Conservation (phyloP, 306 rosid species). For the Comarum palustre region DNA sequence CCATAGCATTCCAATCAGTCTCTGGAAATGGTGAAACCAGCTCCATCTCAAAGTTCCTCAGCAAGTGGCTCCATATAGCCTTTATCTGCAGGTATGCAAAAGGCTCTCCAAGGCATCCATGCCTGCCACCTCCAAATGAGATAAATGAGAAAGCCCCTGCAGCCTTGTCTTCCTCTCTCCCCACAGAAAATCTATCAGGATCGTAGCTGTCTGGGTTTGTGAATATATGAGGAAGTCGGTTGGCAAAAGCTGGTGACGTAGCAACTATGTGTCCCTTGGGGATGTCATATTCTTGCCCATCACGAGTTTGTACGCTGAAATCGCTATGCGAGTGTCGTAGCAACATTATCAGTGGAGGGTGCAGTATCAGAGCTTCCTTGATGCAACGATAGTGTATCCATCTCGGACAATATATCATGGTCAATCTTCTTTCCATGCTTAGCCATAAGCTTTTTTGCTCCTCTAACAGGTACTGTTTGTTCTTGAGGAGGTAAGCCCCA, state of each 20-base stretch:
- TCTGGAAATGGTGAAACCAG: slow-evolving; percentile 85
- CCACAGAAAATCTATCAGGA: slow-evolving; percentile 68
- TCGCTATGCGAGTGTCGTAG: slow-evolving; percentile 81
- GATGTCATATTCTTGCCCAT: slow-evolving; percentile 77
- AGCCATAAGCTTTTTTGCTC: slow-evolving; percentile 67
- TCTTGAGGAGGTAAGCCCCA: slow-evolving; percentile 74
- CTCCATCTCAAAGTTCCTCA: slow-evolving; percentile 91
- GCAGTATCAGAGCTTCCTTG: slow-evolving; percentile 95
- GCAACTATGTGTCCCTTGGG: slow-evolving; percentile 96
- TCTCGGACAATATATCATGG: slow-evolving; percentile 90
- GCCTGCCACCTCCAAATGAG: slow-evolving; percentile 95
- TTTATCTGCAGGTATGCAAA: slow-evolving; percentile 93
- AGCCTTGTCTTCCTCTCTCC: slow-evolving; percentile 91
- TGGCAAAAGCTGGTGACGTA: slow-evolving; percentile 89
- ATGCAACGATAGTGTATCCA: slow-evolving; percentile 82
- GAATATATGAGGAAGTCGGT: slow-evolving; percentile 69
- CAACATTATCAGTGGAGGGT: slow-evolving; percentile 88
- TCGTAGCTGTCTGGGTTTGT: slow-evolving; percentile 76
- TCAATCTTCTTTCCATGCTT: slow-evolving; percentile 77
- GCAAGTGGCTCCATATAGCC: slow-evolving; percentile 90
- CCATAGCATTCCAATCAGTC: slow-evolving; percentile 98
- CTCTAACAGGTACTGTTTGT: slow-evolving; percentile 58
- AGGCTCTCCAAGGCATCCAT: slow-evolving; percentile 98
- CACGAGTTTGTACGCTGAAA: slow-evolving; percentile 66
- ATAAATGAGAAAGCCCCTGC: slow-evolving; percentile 87